Evolutionary conservation across 192 early-diverging fungal genomes (phyloP).

Genomic region (Spizellomyces sp.): DNA sequence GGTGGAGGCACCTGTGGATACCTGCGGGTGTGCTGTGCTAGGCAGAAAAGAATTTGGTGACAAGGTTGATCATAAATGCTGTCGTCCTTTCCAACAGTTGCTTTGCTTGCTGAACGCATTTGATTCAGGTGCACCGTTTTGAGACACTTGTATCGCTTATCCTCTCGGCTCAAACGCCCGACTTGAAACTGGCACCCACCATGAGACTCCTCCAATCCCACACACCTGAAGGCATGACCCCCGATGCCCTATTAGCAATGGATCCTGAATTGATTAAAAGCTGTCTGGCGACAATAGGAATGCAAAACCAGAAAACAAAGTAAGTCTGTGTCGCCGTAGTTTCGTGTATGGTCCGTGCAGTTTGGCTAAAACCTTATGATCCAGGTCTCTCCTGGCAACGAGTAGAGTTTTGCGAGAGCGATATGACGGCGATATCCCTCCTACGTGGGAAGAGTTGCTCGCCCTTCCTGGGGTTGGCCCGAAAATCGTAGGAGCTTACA

Average conservation of each 20-base stretch:
- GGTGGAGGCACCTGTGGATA: slow-evolving; percentile 18
- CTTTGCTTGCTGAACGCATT: neutral
- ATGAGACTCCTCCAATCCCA: slow-evolving; percentile 66
- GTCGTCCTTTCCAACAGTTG: neutral
- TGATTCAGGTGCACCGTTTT: slow-evolving; percentile 65
- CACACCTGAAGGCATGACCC: slow-evolving; percentile 69
- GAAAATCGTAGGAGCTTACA: slow-evolving; percentile 63
- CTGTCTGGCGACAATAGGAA: slow-evolving; percentile 82
- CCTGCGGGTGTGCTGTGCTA: slow-evolving; percentile 11
- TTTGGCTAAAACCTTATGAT: neutral
- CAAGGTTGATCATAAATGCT: slow-evolving; percentile 2
- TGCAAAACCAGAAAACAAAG: slow-evolving; percentile 83
- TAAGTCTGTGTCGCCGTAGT: slow-evolving; percentile 20
- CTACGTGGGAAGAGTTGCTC: slow-evolving; percentile 75
- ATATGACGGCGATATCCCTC: slow-evolving; percentile 81
- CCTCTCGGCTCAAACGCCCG: slow-evolving; percentile 94
- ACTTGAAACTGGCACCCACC: slow-evolving; percentile 80
- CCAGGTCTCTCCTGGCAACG: slow-evolving; percentile 74
- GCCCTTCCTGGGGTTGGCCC: slow-evolving; percentile 90
- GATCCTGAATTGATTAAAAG: slow-evolving; percentile 66
- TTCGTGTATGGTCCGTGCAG: neutral
- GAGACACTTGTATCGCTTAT: slow-evolving; percentile 84
- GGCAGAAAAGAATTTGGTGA: slow-evolving; percentile 19
- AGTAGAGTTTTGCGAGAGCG: slow-evolving; percentile 72
- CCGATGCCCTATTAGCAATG: slow-evolving; percentile 64